Evolutionary conservation across 1,139 yeast species (phyloP).

Genomic region (Geotrichum carabidarum): DNA sequence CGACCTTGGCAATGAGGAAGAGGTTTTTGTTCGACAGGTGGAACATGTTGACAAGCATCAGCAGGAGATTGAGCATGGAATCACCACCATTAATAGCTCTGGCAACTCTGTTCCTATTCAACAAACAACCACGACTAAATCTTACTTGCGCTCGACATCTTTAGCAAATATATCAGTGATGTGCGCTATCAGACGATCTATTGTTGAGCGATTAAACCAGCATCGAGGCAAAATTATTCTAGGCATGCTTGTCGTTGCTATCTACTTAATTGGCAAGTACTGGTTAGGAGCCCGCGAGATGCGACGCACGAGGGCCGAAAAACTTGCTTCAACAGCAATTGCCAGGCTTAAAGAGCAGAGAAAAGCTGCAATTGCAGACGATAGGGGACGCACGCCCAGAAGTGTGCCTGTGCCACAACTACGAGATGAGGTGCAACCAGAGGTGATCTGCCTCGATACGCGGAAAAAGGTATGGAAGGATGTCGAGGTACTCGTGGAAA

Average conservation of each 20-base stretch:
- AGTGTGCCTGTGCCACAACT: conserved; percentile 72
- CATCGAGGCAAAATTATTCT: conserved; percentile 1
- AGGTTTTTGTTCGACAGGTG: conserved; percentile 72
- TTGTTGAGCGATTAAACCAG: conserved; percentile 4
- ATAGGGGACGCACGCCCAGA: conserved; percentile 39
- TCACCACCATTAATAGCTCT: conserved; percentile 24
- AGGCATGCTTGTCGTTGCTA: neutral
- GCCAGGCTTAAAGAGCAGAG: conserved; percentile 38
- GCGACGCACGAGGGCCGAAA: conserved; percentile 22
- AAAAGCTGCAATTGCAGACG: conserved; percentile 33
- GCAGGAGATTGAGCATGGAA: conserved; percentile 11
- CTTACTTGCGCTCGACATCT: conserved; percentile 36
- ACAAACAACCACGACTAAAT: conserved; percentile 23
- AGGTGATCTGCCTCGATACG: conserved; percentile 42
- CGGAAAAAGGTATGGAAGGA: conserved; percentile 58
- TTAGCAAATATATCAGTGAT: conserved; percentile 35
- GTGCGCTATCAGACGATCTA: conserved; percentile 27
- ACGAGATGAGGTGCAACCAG: conserved; percentile 59
- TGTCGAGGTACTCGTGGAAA: conserved; percentile 57
- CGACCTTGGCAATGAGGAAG: conserved; percentile 67
- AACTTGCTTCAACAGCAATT: conserved; percentile 35
- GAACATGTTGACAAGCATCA: conserved; percentile 16
- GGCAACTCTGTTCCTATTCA: conserved; percentile 18
- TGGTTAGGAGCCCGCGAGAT: conserved; percentile 2
- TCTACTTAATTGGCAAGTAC: conserved; percentile 19